Conservation (phyloP, 305 asterid genomes). For the Salvia sclarea region DNA sequence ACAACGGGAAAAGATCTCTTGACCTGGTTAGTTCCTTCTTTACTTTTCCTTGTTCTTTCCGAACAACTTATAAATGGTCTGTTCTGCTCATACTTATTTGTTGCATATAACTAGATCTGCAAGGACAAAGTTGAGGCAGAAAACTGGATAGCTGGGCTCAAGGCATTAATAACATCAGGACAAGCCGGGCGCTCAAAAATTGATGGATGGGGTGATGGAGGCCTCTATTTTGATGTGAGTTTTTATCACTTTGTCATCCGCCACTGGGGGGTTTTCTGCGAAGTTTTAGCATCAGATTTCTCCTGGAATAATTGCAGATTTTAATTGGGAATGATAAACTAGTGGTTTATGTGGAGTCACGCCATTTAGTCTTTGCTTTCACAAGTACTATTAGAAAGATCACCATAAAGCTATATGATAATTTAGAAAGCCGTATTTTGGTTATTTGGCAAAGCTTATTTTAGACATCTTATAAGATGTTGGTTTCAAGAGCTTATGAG, state of each 20-base stretch:
- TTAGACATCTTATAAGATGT: too few relatives aligned
- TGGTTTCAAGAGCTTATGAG: too few relatives aligned
- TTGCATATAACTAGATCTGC: slow-evolving; percentile 61
- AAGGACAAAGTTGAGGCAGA: slow-evolving; percentile 97
- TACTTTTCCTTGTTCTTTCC: too few relatives aligned
- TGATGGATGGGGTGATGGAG: slow-evolving; percentile 97
- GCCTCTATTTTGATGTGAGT: slow-evolving; percentile 76
- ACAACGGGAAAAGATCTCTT: slow-evolving; percentile 92
- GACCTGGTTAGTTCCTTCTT: slow-evolving; percentile 98
- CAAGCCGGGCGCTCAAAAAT: slow-evolving; percentile 94
- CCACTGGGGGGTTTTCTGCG: neutral
- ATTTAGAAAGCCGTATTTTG: neutral
- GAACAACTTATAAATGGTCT: neutral
- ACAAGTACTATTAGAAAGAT: neutral
- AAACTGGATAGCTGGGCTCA: slow-evolving; percentile 88
- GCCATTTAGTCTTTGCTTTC: neutral
- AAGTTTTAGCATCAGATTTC: neutral
- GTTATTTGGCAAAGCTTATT: too few relatives aligned
- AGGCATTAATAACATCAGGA: slow-evolving; percentile 75
- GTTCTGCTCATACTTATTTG: slow-evolving; percentile 26
- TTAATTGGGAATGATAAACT: neutral
- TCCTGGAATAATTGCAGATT: slow-evolving; percentile 5
- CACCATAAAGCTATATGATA: neutral
- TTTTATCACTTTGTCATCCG: slow-evolving; percentile 24
- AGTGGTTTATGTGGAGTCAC: neutral